Conservation (phyloP, 257 asterid genomes). For the Nicotiana sylvestris region DNA sequence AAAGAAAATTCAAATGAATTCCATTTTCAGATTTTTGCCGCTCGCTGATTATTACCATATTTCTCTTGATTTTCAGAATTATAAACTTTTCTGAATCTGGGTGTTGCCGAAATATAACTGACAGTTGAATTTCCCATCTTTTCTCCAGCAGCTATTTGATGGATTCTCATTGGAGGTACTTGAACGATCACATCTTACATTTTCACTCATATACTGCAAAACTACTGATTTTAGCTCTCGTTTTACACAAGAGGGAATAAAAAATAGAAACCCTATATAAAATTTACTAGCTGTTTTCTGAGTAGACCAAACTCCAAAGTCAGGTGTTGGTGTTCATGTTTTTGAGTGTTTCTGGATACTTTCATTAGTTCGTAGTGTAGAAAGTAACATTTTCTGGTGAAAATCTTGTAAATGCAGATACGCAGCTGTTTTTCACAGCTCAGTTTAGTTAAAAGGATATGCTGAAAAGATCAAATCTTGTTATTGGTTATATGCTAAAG, state of each 20-base stretch:
- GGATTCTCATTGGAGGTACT: slow-evolving; percentile 13
- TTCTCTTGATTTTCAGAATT: not conserved
- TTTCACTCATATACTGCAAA: not conserved
- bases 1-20: not conserved
- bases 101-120: not conserved
- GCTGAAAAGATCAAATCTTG: not conserved
- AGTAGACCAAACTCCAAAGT: not conserved
- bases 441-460: not conserved
- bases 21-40: not conserved
- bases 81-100: not conserved
- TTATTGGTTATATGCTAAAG: not conserved
- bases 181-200: not conserved
- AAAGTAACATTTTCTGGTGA: not conserved
- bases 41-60: not conserved
- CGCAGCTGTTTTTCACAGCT: not conserved
- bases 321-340: not conserved
- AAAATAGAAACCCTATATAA: not conserved
- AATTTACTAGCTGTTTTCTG: not conserved
- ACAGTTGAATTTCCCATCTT: not conserved
- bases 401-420: not conserved
- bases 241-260: not conserved
- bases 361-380: not conserved
- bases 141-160: not conserved
- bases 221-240: not conserved
- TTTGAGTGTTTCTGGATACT: not conserved